Evolutionary conservation across 1,139 yeast genomes (phyloP), one percentile per base, ranked within the genome.

Genomic region (Pichia sp.): DNA sequence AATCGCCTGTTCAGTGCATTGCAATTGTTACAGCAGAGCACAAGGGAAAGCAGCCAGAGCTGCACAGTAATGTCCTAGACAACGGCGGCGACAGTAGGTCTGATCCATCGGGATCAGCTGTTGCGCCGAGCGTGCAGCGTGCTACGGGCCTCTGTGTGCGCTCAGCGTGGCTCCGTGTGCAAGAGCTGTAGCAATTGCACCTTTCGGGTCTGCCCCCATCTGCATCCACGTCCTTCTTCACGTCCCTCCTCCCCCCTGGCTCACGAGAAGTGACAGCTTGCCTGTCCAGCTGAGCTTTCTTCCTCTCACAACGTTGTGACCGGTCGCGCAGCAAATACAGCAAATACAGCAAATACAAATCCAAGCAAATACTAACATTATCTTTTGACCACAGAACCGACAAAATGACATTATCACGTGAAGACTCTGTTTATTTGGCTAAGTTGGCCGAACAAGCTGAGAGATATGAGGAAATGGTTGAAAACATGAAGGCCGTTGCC

Each of bases 361-460:
- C 4, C 29, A 27, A 38, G 9, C 20, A 10, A 45, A 24, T 43
- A 43, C 30, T 43, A 49, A 36, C 48, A 44, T 30, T 42, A 34
- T 46, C 49, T 50, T 46, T 45, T 40, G 46, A 40, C 17, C 42
- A 44, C 24, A 44, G 34, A 44, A 44, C 47, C 33, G 12, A 44
- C 27, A 57, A 65, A 73, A 86, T 87, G 93, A 80, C 95, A 67
- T 78, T 86, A 73, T 81, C 92, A 71, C 96, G 97, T 80, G 99
- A 93, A 84, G 97, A 92, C 80, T 89, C 96, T 68, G 97, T 93
- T 69, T 93, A 92, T 77, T 87, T 93, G 74, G 98, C 99, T 75
- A 93, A 93, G 77, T 88, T 93, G 75, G 97, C 98, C 69, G 99
- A 93, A 79, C 98, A 93, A 80, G 98, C 99, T 69, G 99, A 93